Base-by-base conservation (phyloP, 2,329 filamentous ascomycete species). In the Pseudofabraea citricarpa region DNA sequence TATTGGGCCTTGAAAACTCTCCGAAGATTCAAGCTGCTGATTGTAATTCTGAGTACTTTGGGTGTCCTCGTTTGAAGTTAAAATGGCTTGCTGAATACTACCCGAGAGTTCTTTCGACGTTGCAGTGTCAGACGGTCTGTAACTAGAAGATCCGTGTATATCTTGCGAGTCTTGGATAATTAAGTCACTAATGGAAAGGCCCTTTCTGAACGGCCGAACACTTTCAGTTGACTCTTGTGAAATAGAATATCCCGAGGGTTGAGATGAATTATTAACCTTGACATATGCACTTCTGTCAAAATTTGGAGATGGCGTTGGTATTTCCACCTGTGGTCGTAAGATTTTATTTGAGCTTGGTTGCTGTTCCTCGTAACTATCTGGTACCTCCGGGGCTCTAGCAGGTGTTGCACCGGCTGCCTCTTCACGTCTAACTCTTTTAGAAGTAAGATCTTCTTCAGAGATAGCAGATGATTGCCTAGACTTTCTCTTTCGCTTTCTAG, bases 361-460 rank as follows among this genome's bases (percentile, higher is more conserved):
- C 29, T 32, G 29, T 31, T n/a, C 6, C 10, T 37, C 35, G 35
- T 37, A 37, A 21, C 35, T 37, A 21, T 37, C 35, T n/a, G 35
- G 35, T 12, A 37, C 23, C 15, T 37, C 35, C 19, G n/a, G n/a
- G n/a, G n/a, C n/a, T n/a, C n/a, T n/a, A n/a, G n/a, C n/a, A n/a
- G n/a, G n/a, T n/a, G n/a, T n/a, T n/a, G n/a, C n/a, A n/a, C n/a
- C n/a, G n/a, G n/a, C n/a, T n/a, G n/a, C n/a, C n/a, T n/a, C n/a
- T n/a, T n/a, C n/a, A n/a, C n/a, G n/a, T n/a, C n/a, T n/a, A n/a
- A n/a, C n/a, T n/a, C n/a, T n/a, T n/a, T n/a, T n/a, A n/a, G n/a
- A n/a, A n/a, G n/a, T n/a, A n/a, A n/a, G 29, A 32, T 15, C 29
- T 32, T 18, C 19, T 32, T 18, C 29, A 18, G n/a, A 15, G 15